A percentile compares a stretch with the other conserved stretches of the same genome.
phyloP scores from a whole-genome alignment of 306 rosid genomes.

The Quercus rubra region DNA sequence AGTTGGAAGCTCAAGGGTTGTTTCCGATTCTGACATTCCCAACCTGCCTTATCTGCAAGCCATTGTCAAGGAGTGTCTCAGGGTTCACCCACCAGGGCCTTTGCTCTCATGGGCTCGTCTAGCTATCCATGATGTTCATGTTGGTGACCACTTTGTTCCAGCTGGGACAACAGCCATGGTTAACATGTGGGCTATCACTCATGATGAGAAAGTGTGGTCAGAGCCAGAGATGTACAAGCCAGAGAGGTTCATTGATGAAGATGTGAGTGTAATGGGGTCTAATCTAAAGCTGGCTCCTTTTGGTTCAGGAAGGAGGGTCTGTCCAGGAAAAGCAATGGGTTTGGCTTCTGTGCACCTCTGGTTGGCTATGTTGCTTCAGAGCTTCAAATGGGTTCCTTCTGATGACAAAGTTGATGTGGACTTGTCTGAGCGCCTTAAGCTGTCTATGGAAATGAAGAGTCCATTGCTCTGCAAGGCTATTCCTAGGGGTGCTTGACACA shows the following conservation, averaged over 20 bases:
- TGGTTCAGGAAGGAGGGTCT: constrained; percentile 46
- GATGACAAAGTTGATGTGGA: constrained; percentile 4
- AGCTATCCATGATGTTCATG: constrained; percentile 25
- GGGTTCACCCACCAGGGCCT: constrained; percentile 50
- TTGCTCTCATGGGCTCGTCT: constrained; percentile 52
- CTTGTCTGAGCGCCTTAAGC: constrained; percentile 33
- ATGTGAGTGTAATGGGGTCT: constrained; percentile 26
- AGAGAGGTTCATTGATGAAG: constrained; percentile 27
- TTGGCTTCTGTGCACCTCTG: constrained; percentile 38
- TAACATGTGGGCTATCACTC: constrained; percentile 53
- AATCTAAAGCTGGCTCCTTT: constrained; percentile 45
- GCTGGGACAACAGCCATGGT: constrained; percentile 47
- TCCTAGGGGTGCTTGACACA: constrained; percentile 20
- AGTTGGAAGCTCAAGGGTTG: not conserved
- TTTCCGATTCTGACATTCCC: constrained; percentile 29
- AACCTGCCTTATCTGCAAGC: constrained; percentile 37
- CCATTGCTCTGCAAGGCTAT: constrained; percentile 35
- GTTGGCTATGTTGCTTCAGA: constrained; percentile 36
- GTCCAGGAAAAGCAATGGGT: constrained; percentile 44
- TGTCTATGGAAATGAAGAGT: constrained; percentile 41
- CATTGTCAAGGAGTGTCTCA: constrained; percentile 39
- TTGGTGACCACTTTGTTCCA: constrained; percentile 28
- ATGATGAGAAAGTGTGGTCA: constrained; percentile 30
- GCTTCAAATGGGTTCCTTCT: constrained; percentile 25
- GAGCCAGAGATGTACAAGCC: constrained; percentile 35